Percentiles rank a stretch among this genome's conserved stretches.
These are phyloP conservation scores for Pythium insidiosum DNA, from an alignment of 352 stramenopile species.

Conservation along the genomic window DNA sequence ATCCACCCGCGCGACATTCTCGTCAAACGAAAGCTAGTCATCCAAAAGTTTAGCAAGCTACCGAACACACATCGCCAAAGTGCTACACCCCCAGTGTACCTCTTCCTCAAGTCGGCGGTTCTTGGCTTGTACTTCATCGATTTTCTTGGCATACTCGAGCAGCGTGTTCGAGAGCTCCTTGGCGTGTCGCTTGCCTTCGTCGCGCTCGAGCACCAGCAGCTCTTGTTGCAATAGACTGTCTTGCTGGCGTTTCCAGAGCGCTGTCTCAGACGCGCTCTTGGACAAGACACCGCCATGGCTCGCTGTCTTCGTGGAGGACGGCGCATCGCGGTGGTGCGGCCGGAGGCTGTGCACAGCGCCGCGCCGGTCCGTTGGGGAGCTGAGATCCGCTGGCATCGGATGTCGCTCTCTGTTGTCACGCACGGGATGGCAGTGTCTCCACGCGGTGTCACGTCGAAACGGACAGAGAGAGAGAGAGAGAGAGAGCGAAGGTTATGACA, in stretches of 20 bases:
- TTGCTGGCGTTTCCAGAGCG: constrained; percentile 35
- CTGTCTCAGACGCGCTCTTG: constrained; percentile 19
- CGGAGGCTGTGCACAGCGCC: too few relatives aligned
- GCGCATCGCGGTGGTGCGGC: too few relatives aligned
- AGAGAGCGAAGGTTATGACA: too few relatives aligned
- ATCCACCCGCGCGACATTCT: constrained; percentile 52
- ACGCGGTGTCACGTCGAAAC: too few relatives aligned
- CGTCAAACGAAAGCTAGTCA: constrained; percentile 76
- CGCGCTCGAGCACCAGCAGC: constrained; percentile 52
- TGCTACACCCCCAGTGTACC: constrained; percentile 18
- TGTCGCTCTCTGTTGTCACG: too few relatives aligned
- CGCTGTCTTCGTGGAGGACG: background rate
- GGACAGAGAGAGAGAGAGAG: too few relatives aligned
- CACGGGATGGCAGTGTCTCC: too few relatives aligned
- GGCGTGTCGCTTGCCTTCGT: constrained; percentile 70
- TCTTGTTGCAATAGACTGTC: constrained; percentile 57
- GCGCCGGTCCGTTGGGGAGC: too few relatives aligned
- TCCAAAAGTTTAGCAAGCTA: background rate
- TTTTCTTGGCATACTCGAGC: constrained; percentile 68
- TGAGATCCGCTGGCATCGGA: too few relatives aligned
- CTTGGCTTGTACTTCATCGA: constrained; percentile 67
- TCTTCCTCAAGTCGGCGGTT: constrained; percentile 73
- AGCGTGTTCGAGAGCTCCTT: constrained; percentile 52
- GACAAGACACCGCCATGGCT: background rate
- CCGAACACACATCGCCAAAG: too few relatives aligned